These are phyloP conservation scores for Megacollybia marginata DNA, from an alignment of 768 basidiomycete genomes.

Conservation along the genomic window DNA sequence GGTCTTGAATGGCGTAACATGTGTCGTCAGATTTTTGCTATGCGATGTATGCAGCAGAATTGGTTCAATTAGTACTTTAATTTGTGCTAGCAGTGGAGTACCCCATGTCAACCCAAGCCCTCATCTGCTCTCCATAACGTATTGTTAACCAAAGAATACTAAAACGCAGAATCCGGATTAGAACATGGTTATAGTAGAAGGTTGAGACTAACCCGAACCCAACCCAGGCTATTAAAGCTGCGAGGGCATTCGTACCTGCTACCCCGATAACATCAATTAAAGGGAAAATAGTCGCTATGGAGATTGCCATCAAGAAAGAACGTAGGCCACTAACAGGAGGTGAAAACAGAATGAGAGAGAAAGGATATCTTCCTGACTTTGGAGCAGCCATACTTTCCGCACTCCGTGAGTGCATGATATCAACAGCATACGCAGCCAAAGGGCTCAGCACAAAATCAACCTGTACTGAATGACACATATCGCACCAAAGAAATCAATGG, in stretches of 20 bases:
- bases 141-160: slow-evolving; percentile 5
- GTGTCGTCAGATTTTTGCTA: too few relatives aligned
- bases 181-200: neutral
- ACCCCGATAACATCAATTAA: slow-evolving; percentile 10
- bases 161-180: neutral
- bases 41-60: too few relatives aligned
- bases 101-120: slow-evolving; percentile 5
- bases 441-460: slow-evolving; percentile 47
- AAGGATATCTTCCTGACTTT: slow-evolving; percentile 19
- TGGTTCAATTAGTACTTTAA: neutral
- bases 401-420: slow-evolving; percentile 39
- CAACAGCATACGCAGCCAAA: slow-evolving; percentile 37
- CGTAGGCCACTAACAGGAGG: slow-evolving; percentile 6
- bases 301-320: slow-evolving; percentile 1
- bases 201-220: slow-evolving; percentile 8
- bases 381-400: slow-evolving; percentile 42
- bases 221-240: slow-evolving; percentile 10
- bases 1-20: too few relatives aligned
- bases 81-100: slow-evolving; percentile 2
- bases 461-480: slow-evolving; percentile 19
- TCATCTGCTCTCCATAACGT: slow-evolving; percentile 6
- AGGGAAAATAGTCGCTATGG: slow-evolving; percentile 5
- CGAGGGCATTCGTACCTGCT: slow-evolving; percentile 6
- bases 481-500: neutral
- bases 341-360: neutral